phyloP scores from a whole-genome alignment of 2,329 filamentous ascomycete genomes.

The Dothideomycetes sp. region DNA sequence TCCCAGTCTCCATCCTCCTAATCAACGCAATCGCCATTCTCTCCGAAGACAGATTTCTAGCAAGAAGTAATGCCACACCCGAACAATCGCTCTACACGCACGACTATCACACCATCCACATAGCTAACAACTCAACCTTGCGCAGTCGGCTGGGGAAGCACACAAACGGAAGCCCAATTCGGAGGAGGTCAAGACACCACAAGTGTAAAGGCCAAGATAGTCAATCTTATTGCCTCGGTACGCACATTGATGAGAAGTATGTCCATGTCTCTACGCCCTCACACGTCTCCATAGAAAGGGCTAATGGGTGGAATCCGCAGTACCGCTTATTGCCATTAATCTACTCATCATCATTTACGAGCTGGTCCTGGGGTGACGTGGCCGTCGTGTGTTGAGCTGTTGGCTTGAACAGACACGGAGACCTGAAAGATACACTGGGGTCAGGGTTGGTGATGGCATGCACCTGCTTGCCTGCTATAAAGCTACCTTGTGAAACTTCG shows the following conservation, averaged over 20 bases:
- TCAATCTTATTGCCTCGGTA: conserved; percentile 83
- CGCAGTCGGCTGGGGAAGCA: conserved; percentile 66
- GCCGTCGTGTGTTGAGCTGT: neutral
- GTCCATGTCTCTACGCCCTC: conserved; percentile 23
- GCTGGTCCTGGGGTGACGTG: conserved; percentile 56
- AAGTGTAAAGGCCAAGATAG: conserved; percentile 74
- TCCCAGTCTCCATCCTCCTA: conserved; percentile 66
- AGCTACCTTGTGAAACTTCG: too few species aligned
- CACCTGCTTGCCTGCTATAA: too few species aligned
- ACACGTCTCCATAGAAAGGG: conserved; percentile 2
- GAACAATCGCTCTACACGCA: too few species aligned
- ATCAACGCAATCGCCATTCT: conserved; percentile 90
- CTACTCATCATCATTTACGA: conserved; percentile 74
- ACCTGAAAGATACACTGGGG: too few species aligned
- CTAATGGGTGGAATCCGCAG: too few species aligned
- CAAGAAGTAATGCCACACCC: too few species aligned
- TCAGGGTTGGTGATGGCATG: too few species aligned
- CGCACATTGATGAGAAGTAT: conserved; percentile 87
- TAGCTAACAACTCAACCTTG: too few species aligned
- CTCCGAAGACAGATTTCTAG: conserved; percentile 88
- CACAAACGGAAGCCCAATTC: conserved; percentile 63
- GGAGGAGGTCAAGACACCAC: conserved; percentile 58
- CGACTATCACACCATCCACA: too few species aligned
- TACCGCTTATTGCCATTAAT: conserved; percentile 77
- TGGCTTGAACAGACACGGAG: neutral